phyloP scores from a whole-genome alignment of 1,139 yeast species.

The Candida dubliniensis region DNA sequence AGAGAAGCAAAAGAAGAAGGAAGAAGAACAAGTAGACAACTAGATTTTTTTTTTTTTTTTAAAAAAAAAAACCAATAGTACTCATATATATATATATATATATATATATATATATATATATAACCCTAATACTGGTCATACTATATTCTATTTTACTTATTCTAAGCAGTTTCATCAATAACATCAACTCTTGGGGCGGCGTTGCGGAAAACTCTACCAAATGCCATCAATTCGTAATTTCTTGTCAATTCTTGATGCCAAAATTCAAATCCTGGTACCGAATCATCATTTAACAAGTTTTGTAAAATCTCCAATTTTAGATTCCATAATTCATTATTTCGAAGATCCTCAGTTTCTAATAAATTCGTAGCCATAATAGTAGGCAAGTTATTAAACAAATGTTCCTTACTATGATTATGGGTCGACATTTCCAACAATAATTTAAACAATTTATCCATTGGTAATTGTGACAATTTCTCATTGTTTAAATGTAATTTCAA shows the following conservation, averaged over 20 bases:
- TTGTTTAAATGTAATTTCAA: conserved; percentile 21
- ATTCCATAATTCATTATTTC: conserved; percentile 28
- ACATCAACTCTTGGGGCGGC: conserved; percentile 31
- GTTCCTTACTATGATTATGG: conserved; percentile 23
- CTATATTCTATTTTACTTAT: background rate
- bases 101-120: background rate
- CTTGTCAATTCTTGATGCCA: conserved; percentile 29
- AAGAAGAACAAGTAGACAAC: conserved; percentile 4
- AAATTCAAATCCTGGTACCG: conserved; percentile 17
- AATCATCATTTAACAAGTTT: conserved; percentile 22
- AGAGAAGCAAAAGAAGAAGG: conserved; percentile 7
- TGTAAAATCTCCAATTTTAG: conserved; percentile 27
- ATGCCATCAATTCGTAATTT: conserved; percentile 27
- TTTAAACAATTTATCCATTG: conserved; percentile 27
- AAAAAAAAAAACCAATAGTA: background rate
- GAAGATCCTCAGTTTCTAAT: conserved; percentile 17
- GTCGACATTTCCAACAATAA: conserved; percentile 26
- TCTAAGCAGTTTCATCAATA: conserved; percentile 23
- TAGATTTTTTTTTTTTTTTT: background rate
- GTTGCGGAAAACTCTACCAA: conserved; percentile 28
- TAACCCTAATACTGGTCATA: too few relatives aligned
- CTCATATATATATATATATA: background rate
- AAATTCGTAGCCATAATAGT: conserved; percentile 23
- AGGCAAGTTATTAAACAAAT: conserved; percentile 30
- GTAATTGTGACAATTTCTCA: conserved; percentile 21